Evolutionary conservation across 1,284 basidiomycete genomes (phyloP).

Genomic region (Chalciporus piperatoides): DNA sequence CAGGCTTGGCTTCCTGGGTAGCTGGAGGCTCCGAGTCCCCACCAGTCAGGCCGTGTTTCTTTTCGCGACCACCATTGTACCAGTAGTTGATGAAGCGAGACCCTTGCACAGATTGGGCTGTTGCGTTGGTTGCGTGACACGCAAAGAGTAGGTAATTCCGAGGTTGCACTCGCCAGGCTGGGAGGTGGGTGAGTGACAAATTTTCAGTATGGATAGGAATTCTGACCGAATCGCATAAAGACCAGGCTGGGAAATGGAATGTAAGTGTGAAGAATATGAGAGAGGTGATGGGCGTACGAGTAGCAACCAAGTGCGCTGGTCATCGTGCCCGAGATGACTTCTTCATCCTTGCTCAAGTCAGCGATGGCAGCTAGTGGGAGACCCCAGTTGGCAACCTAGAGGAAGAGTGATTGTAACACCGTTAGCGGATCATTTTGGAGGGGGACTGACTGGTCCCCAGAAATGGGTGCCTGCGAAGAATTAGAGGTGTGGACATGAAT

Average conservation of each 20-base stretch:
- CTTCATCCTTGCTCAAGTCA: conserved; percentile 90
- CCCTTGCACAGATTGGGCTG: conserved; percentile 85
- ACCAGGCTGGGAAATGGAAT: conserved; percentile 57
- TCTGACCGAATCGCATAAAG: conserved; percentile 89
- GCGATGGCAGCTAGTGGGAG: conserved; percentile 88
- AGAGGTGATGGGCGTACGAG: conserved; percentile 65
- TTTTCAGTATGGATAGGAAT: background rate
- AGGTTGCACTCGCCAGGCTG: conserved; percentile 92
- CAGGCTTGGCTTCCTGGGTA: conserved; percentile 42
- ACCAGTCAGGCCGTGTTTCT: conserved; percentile 44
- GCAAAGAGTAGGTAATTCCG: conserved; percentile 93
- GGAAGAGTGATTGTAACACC: conserved; percentile 19
- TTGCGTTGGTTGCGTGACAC: conserved; percentile 86
- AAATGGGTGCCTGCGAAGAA: conserved; percentile 79
- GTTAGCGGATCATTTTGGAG: conserved; percentile 2
- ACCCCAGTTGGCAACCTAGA: conserved; percentile 94
- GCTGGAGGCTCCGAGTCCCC: conserved; percentile 50
- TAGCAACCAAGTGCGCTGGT: conserved; percentile 85
- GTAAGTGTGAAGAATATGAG: conserved; percentile 6
- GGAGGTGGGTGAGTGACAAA: conserved; percentile 6
- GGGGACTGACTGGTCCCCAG: conserved; percentile 83
- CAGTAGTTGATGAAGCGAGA: conserved; percentile 86
- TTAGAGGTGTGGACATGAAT: conserved; percentile 10
- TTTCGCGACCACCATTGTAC: conserved; percentile 76
- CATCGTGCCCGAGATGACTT: conserved; percentile 95